phyloP scores from a whole-genome alignment of 2,329 filamentous ascomycete genomes.

The Aureobasidium uvarum region DNA sequence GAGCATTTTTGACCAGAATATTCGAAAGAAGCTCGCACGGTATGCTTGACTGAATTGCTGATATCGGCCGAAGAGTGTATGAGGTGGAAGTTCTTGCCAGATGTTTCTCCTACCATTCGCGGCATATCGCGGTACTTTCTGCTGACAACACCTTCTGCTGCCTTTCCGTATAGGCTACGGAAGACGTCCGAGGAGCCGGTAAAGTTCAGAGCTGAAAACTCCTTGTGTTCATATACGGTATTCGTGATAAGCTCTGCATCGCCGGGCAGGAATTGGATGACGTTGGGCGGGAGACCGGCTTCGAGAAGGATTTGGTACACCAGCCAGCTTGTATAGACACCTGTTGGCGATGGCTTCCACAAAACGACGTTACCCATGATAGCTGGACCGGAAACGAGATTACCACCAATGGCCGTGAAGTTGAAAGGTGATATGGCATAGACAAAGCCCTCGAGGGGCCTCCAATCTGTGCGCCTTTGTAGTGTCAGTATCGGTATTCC shows the following conservation, averaged over 20 bases:
- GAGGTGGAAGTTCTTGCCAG: conserved; percentile 56
- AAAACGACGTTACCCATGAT: conserved; percentile 46
- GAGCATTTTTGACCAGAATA: conserved; percentile 56
- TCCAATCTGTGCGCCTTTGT: conserved; percentile 38
- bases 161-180: conserved; percentile 37
- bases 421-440: conserved; percentile 47
- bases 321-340: conserved; percentile 40
- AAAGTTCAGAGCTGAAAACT: conserved; percentile 43
- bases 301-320: conserved; percentile 45
- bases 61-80: conserved; percentile 51
- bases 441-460: conserved; percentile 46
- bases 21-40: conserved; percentile 52
- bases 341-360: conserved; percentile 44
- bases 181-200: conserved; percentile 45
- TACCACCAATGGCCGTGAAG: conserved; percentile 46
- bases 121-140: conserved; percentile 44
- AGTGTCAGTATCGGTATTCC: background rate
- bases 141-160: conserved; percentile 36
- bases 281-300: conserved; percentile 43
- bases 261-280: conserved; percentile 44
- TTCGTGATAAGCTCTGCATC: conserved; percentile 42
- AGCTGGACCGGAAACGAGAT: conserved; percentile 40
- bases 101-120: conserved; percentile 52
- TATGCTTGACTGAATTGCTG: conserved; percentile 48
- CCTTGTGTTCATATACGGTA: conserved; percentile 38